phyloP scores from a whole-genome alignment of 352 stramenopile species.

The Phytopythium mirpurense region DNA sequence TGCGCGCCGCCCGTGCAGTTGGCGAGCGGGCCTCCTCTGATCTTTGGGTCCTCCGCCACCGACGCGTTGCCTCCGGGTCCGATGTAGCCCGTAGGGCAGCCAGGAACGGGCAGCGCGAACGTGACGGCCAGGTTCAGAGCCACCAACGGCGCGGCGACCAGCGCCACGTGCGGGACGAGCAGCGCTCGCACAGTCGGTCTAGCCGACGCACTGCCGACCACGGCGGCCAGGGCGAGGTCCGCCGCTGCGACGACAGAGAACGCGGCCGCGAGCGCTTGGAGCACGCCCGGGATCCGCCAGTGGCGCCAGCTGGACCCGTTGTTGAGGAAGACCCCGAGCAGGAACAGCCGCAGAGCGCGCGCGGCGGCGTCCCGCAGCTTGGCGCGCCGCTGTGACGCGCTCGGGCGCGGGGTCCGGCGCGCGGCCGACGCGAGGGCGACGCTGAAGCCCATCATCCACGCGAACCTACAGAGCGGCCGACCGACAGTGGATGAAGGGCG shows the following conservation, averaged over 20 bases:
- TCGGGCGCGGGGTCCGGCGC: neutral
- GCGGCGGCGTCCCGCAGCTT: conserved; percentile 9
- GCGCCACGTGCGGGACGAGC: conserved; percentile 17
- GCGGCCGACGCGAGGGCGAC: conserved; percentile 24
- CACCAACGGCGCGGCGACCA: conserved; percentile 30
- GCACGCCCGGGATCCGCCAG: conserved; percentile 71
- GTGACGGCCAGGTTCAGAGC: conserved; percentile 46
- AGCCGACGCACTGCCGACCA: neutral
- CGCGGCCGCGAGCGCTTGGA: conserved; percentile 57
- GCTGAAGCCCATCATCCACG: conserved; percentile 82
- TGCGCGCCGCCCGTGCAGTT: conserved; percentile 82
- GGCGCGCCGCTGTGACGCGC: neutral
- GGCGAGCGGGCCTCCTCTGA: conserved; percentile 20
- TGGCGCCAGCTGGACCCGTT: conserved; percentile 44
- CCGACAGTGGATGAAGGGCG: no score
- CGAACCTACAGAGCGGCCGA: conserved; percentile 34
- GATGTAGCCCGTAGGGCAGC: conserved; percentile 70
- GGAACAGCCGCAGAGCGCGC: conserved; percentile 45
- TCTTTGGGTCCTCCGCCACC: conserved; percentile 25
- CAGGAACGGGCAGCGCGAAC: conserved; percentile 49
- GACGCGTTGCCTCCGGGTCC: conserved; percentile 42
- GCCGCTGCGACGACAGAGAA: conserved; percentile 32
- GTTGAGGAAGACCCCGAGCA: conserved; percentile 68
- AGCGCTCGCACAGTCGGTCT: neutral
- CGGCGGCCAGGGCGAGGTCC: conserved; percentile 6